Conservation (phyloP, 805 yeast genomes). For the Saccharomycopsis sp. region DNA sequence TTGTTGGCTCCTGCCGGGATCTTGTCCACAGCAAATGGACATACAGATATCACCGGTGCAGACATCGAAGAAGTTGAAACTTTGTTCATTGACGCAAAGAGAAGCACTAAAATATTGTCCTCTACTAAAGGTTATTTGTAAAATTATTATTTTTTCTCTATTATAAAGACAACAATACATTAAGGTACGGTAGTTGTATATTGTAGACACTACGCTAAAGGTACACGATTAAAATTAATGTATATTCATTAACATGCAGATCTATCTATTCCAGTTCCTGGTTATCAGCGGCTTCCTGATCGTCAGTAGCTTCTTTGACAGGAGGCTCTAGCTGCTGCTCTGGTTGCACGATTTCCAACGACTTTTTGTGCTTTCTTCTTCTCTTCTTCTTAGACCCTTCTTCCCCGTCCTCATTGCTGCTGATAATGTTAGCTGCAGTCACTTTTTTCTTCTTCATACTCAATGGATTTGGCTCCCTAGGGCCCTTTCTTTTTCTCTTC, state of each 20-base stretch:
- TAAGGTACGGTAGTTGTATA: background rate
- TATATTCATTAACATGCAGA: background rate
- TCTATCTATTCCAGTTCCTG: no score
- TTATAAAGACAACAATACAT: background rate
- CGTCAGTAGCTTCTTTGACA: no score
- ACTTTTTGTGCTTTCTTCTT: background rate
- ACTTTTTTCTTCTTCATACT: conserved; percentile 73
- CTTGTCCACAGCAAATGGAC: conserved; percentile 65
- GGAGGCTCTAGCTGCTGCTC: no score
- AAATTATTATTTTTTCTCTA: background rate
- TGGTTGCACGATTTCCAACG: background rate
- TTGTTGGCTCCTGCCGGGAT: conserved; percentile 86
- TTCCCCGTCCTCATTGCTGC: background rate
- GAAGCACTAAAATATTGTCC: conserved; percentile 63
- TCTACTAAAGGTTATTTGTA: conserved; percentile 4
- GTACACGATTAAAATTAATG: background rate
- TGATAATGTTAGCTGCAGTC: conserved; percentile 1
- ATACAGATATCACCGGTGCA: conserved; percentile 55
- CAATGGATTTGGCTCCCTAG: conserved; percentile 83
- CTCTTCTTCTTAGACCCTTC: background rate
- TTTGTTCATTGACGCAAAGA: conserved; percentile 77
- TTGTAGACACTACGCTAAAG: background rate
- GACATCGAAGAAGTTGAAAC: conserved; percentile 82
- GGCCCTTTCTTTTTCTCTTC: conserved; percentile 53
- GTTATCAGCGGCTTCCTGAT: no score